These are phyloP conservation scores for Ustilago curta DNA, from an alignment of 1,284 basidiomycete species.

Conservation along the genomic window DNA sequence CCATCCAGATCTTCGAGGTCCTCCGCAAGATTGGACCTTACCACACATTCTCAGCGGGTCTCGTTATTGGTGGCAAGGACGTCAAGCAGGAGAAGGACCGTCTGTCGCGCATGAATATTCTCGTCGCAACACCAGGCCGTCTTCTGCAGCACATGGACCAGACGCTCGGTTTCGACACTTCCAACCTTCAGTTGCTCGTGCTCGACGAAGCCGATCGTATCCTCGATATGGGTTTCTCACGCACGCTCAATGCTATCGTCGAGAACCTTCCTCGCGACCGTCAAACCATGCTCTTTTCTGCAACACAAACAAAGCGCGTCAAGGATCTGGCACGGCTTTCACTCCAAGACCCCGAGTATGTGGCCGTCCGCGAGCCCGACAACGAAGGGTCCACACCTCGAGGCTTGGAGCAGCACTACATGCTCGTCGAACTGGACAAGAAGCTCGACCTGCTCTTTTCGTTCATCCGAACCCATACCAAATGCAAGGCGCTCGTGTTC, in stretches of 20 bases:
- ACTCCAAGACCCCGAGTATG: conserved; percentile 83
- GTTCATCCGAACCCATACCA: conserved; percentile 93
- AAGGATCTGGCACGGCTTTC: conserved; percentile 89
- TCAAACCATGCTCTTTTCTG: conserved; percentile 95
- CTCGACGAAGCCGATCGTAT: conserved; percentile 97
- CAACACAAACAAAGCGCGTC: conserved; percentile 93
- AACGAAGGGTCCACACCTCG: conserved; percentile 73
- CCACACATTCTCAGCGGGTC: conserved; percentile 91
- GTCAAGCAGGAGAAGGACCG: conserved; percentile 86
- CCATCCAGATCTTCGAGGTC: conserved; percentile 97
- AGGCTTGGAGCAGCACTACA: conserved; percentile 90
- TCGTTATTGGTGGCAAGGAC: conserved; percentile 97
- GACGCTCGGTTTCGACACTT: conserved; percentile 91
- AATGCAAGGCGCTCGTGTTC: conserved; percentile 92
- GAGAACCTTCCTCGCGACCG: conserved; percentile 76
- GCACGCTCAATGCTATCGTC: conserved; percentile 88
- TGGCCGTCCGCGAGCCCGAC: conserved; percentile 72
- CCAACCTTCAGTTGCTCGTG: conserved; percentile 91
- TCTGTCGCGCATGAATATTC: conserved; percentile 92
- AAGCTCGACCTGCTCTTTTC: conserved; percentile 94
- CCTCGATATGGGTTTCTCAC: conserved; percentile 93
- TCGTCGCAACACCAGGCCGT: conserved; percentile 94
- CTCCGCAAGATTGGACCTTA: conserved; percentile 88
- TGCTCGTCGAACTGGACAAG: conserved; percentile 82
- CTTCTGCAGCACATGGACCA: conserved; percentile 98